Evolutionary conservation across 2,329 filamentous ascomycete species (phyloP).

Genomic region (Aquanectria penicillioides): DNA sequence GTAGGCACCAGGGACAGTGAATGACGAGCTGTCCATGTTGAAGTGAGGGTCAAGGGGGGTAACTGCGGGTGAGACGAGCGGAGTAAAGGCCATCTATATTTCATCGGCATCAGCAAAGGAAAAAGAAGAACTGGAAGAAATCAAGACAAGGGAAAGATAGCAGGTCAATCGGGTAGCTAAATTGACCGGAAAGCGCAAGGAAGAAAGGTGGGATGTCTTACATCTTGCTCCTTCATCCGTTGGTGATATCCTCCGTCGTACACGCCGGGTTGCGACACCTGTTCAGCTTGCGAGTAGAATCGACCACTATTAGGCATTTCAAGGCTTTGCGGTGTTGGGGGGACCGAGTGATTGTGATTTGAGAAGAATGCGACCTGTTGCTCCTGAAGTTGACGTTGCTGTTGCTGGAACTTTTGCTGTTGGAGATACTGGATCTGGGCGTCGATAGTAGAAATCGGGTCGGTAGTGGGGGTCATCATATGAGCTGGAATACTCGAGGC

Average conservation of each 20-base stretch:
- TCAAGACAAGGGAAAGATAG: too few species aligned
- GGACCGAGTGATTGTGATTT: constrained; percentile 70
- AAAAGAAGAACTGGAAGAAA: too few species aligned
- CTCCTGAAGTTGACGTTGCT: constrained; percentile 67
- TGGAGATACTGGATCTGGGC: constrained; percentile 74
- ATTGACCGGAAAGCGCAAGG: not conserved
- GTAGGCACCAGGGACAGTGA: constrained; percentile 75
- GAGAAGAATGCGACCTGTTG: constrained; percentile 66
- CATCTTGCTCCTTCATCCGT: constrained; percentile 74
- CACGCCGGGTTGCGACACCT: constrained; percentile 64
- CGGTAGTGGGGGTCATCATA: constrained; percentile 56
- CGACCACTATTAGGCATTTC: constrained; percentile 71
- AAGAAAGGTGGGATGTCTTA: constrained; percentile 46
- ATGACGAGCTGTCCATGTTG: constrained; percentile 62
- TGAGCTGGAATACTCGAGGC: constrained; percentile 59
- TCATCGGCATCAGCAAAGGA: constrained; percentile 31
- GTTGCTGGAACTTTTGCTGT: constrained; percentile 70
- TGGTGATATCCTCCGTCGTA: constrained; percentile 73
- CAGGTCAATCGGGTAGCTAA: too few species aligned
- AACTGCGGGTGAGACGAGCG: constrained; percentile 84
- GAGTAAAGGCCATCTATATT: constrained; percentile 80
- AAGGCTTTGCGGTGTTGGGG: constrained; percentile 83
- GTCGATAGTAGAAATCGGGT: constrained; percentile 68
- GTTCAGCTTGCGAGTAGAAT: constrained; percentile 68
- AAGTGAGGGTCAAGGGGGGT: constrained; percentile 81